Evolutionary conservation across 2,329 filamentous ascomycete species (phyloP), one percentile per base, ranked within the genome.

Genomic region (Neofusicoccum ribis): DNA sequence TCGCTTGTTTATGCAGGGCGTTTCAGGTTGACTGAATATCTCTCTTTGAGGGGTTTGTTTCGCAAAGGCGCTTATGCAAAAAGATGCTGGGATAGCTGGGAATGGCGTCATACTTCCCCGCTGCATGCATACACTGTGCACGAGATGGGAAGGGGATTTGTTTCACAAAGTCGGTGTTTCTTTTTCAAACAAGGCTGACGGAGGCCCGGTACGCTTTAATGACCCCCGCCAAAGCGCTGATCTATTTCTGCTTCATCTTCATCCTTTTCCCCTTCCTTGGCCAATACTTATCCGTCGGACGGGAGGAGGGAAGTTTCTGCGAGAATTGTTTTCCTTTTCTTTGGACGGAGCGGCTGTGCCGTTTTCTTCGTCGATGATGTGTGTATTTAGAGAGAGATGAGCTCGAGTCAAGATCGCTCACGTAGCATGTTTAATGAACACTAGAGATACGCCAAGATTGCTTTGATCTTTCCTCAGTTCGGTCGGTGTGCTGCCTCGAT

Each of bases 361-460:
- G 43, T 47, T 47, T 27, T 23, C 23, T 12, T 20, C 41, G 34
- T 12, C n/a, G 14, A 36, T 23, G 9, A 20, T 11, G 12, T 31
- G 23, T 58, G 37, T 58, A 58, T 27, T n/a, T 60, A 49, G 56
- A 37, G 56, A 60, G 41, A 37, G 41, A 60, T n/a, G 43, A 47
- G 43, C n/a, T n/a, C 23, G 20, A 47, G 56, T 47, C 41, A 14
- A 23, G 41, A 59, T 46, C 54, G 39, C 56, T 47, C 43, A 49
- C 34, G 41, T 60, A 60, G 56, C 31, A 60, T n/a, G 56, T 36
- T 44, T 60, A 60, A 60, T 60, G 56, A 60, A 15, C 47, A 59
- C 11, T 6, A 60, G 36, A 60, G 31, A 47, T 39, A 31, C 6
- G 27, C 6, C 27, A 34, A 41, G 37, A 39, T 2, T 43, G 12